Evolutionary conservation across 2,329 filamentous ascomycete genomes (phyloP).

Genomic region (Paraphoma chrysanthemicola): DNA sequence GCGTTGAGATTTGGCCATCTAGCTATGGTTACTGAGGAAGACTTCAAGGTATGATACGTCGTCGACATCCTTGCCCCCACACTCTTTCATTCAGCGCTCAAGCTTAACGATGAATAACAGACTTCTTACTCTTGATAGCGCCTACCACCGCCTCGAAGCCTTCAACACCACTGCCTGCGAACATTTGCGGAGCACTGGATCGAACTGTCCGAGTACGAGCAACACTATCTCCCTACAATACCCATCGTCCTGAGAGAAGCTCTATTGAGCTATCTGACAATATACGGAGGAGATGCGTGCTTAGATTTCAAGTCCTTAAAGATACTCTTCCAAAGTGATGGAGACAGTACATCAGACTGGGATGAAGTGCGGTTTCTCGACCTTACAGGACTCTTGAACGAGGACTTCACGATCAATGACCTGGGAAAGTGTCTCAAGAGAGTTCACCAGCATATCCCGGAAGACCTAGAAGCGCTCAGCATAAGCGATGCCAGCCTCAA

Average conservation of each 20-base stretch:
- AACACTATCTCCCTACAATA: slow-evolving; percentile 60
- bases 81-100: not conserved
- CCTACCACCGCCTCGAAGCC: slow-evolving; percentile 44
- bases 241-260: slow-evolving; percentile 60
- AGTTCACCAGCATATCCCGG: slow-evolving; percentile 6
- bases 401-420: slow-evolving; percentile 57
- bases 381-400: slow-evolving; percentile 58
- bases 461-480: slow-evolving; percentile 21
- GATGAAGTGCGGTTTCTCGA: slow-evolving; percentile 61
- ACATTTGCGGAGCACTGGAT: slow-evolving; percentile 64
- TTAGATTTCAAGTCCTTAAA: slow-evolving; percentile 56
- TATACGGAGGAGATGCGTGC: slow-evolving; percentile 54
- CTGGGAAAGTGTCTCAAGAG: slow-evolving; percentile 53
- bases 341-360: slow-evolving; percentile 44
- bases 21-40: slow-evolving; percentile 28
- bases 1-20: slow-evolving; percentile 31
- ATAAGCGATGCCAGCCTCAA: slow-evolving; percentile 7
- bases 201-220: slow-evolving; percentile 64
- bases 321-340: slow-evolving; percentile 55
- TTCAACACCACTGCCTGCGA: slow-evolving; percentile 61
- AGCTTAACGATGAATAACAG: slow-evolving; percentile 18
- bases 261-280: slow-evolving; percentile 63
- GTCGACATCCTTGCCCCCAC: not conserved
- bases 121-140: slow-evolving; percentile 39
- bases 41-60: slow-evolving; percentile 33